phyloP scores from a whole-genome alignment of 2,329 filamentous ascomycete genomes.

The Seiridium cupressi region DNA sequence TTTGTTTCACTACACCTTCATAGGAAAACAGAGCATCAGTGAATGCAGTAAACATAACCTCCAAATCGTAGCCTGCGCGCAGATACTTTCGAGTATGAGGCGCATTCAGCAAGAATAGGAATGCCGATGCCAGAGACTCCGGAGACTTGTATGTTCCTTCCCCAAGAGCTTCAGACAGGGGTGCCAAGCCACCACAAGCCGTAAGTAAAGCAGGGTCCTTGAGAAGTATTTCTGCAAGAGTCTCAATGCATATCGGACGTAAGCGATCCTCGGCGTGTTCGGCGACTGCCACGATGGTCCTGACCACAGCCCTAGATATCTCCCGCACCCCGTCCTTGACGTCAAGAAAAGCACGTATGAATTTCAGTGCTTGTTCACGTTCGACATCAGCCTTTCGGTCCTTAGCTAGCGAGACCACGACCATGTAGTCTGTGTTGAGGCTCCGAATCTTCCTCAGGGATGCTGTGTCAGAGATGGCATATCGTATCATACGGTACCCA shows the following conservation, averaged over 20 bases:
- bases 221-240: constrained; percentile 85
- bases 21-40: constrained; percentile 73
- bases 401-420: constrained; percentile 89
- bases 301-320: constrained; percentile 80
- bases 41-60: constrained; percentile 86
- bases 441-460: constrained; percentile 86
- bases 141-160: constrained; percentile 92
- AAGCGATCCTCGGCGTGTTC: constrained; percentile 83
- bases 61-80: constrained; percentile 85
- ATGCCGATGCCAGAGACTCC: constrained; percentile 82
- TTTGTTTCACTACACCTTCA: constrained; percentile 71
- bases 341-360: constrained; percentile 90
- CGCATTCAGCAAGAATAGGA: constrained; percentile 84
- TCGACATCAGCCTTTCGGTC: constrained; percentile 97
- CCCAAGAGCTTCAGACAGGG: constrained; percentile 86
- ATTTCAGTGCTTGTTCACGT: constrained; percentile 94
- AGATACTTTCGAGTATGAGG: constrained; percentile 79
- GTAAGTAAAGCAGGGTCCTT: constrained; percentile 80
- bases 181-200: constrained; percentile 78
- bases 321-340: constrained; percentile 90
- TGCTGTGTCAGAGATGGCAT: constrained; percentile 87
- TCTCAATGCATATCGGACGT: constrained; percentile 88
- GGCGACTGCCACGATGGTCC: constrained; percentile 87
- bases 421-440: constrained; percentile 88
- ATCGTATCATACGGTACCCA: constrained; percentile 88